Evolutionary conservation across 805 yeast genomes (phyloP), one percentile per base, ranked within the genome.

Genomic region (Barnettozyma sp.): DNA sequence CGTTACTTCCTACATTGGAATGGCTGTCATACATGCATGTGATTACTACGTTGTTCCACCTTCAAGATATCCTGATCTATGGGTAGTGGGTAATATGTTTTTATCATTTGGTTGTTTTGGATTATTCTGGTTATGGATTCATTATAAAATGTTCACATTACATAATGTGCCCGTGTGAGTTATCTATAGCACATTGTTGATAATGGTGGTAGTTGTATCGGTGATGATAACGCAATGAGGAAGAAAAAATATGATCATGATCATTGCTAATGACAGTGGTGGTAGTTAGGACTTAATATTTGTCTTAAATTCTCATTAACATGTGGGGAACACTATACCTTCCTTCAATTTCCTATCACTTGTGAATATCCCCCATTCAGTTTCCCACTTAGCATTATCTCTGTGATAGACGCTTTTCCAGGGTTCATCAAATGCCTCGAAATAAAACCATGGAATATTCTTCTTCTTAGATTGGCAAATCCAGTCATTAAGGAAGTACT

Each of bases 111-210:
- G 72, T 0, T 83, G 87, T 40, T 90, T 88, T 49, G 54, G 61
- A 0, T 50, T 82, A 30, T 84, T 84, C 49, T 88, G 87, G 78
- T 43, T 86, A n/a, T 92, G 96, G 95, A 70, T 72, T 24, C 66
- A 80, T 48, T 77, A 69, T 58, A 79, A 71, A 41, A 55, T 76
- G 51, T 48, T 44, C 35, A 42, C 37, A 5, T 30, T 49, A 23
- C 32, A 31, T 17, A 26, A 26, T 30, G 26, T 30, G 13, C 27
- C 12, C 12, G 20, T 30, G 8, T 35, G 14, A 31, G 16, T 2
- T 22, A 15, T n/a, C 21, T 11, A 13, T 13, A 23, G n/a, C 26
- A 12, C 12, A 27, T 7, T 9, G 5, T 9, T 11, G 14, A n/a
- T n/a, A n/a, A n/a, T n/a, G n/a, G n/a, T n/a, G n/a, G n/a, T n/a